Percentiles rank a stretch among this genome's conserved stretches.
Conservation (phyloP, 805 yeast species). For the Zygoascus tannicola region DNA sequence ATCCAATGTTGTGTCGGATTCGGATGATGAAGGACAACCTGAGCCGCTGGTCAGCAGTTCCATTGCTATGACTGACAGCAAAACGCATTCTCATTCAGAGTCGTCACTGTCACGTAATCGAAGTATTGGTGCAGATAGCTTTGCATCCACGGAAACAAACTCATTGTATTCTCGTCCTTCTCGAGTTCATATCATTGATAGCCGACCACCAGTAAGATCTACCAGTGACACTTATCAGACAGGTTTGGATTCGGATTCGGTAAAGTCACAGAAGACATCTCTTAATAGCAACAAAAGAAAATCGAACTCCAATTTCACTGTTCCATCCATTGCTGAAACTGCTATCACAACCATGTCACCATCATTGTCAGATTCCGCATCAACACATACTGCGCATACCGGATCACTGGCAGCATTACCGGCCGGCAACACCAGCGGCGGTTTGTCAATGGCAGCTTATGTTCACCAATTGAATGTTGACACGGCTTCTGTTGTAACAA, state of each 20-base stretch:
- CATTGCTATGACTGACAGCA: too few relatives aligned
- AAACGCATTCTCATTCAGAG: not conserved
- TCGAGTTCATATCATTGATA: conserved; percentile 16
- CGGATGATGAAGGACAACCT: too few relatives aligned
- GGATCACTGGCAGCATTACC: too few relatives aligned
- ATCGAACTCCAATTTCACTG: conserved; percentile 21
- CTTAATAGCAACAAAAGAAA: conserved; percentile 12
- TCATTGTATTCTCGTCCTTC: conserved; percentile 9
- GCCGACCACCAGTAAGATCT: conserved; percentile 6
- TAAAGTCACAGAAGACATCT: not conserved
- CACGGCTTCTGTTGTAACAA: conserved; percentile 30
- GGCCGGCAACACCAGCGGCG: not conserved
- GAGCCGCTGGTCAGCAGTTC: too few relatives aligned
- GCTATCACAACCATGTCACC: conserved; percentile 18
- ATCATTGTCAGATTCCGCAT: not conserved
- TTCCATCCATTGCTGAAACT: conserved; percentile 20
- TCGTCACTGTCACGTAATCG: not conserved
- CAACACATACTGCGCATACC: not conserved
- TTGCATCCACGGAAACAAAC: not conserved
- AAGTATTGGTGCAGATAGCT: conserved; percentile 1
- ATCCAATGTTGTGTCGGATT: too few relatives aligned
- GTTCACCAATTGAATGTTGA: conserved; percentile 14
- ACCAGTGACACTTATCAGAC: not conserved
- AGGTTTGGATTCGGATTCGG: not conserved
- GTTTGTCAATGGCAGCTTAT: not conserved